These are phyloP conservation scores for Calocybe cyanea DNA, from an alignment of 768 basidiomycete genomes.

Conservation along the genomic window DNA sequence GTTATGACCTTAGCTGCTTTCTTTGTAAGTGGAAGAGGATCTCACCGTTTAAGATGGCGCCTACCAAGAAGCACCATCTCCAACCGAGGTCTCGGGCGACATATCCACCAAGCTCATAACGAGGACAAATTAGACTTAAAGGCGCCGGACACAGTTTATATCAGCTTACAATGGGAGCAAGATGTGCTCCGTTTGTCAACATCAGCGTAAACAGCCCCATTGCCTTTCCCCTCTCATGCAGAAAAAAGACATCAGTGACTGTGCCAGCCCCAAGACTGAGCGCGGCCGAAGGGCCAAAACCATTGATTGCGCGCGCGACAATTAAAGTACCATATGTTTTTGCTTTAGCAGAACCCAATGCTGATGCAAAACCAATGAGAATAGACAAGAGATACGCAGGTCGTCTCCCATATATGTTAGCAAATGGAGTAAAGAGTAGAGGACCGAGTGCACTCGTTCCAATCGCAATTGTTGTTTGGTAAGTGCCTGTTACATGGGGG, in stretches of 20 bases:
- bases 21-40: neutral
- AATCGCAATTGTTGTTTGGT: conserved; percentile 36
- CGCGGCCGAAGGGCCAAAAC: conserved; percentile 32
- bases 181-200: conserved; percentile 37
- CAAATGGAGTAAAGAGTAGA: conserved; percentile 34
- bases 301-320: conserved; percentile 33
- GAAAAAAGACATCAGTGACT: conserved; percentile 32
- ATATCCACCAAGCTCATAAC: conserved; percentile 34
- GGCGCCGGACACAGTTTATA: neutral
- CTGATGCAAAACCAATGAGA: conserved; percentile 30
- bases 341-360: conserved; percentile 29
- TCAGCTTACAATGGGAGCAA: conserved; percentile 35
- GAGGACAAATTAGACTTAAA: neutral
- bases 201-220: conserved; percentile 41
- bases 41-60: conserved; percentile 37
- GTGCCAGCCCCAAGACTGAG: conserved; percentile 35
- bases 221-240: conserved; percentile 36
- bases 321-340: conserved; percentile 29
- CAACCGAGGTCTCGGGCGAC: conserved; percentile 33
- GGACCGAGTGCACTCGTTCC: conserved; percentile 33
- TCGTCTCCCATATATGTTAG: conserved; percentile 37
- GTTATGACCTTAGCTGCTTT: neutral
- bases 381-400: conserved; percentile 33
- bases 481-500: conserved; percentile 32
- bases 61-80: conserved; percentile 43